These are phyloP conservation scores for Fusarium annulatum DNA, from an alignment of 2,329 filamentous ascomycete genomes.

Conservation along the genomic window DNA sequence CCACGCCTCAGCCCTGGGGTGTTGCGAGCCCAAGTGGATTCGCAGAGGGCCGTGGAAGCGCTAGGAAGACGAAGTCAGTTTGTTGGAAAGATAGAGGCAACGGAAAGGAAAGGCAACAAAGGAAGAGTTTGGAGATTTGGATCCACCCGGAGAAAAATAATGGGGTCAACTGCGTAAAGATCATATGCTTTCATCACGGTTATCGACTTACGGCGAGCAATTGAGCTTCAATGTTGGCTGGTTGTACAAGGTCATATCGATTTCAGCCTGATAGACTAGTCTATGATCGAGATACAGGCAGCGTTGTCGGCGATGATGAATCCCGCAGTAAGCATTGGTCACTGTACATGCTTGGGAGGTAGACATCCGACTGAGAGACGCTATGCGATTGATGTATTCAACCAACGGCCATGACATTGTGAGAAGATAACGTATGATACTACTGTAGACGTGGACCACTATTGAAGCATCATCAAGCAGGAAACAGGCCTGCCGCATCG, in stretches of 20 bases:
- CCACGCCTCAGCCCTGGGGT: constrained; percentile 31
- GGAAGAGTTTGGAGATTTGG: constrained; percentile 28
- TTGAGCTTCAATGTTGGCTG: background rate
- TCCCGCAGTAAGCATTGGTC: background rate
- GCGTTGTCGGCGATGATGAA: background rate
- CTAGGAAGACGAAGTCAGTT: constrained; percentile 33
- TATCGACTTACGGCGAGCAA: background rate
- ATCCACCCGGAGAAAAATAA: constrained; percentile 23
- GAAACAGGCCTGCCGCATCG: constrained; percentile 15
- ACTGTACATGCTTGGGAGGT: background rate
- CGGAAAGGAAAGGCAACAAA: constrained; percentile 10
- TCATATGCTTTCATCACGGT: constrained; percentile 4
- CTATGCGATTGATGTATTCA: background rate
- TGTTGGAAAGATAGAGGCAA: constrained; percentile 26
- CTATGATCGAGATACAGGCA: constrained; percentile 1
- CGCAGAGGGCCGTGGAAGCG: constrained; percentile 42
- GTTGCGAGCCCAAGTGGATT: constrained; percentile 33
- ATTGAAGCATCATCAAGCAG: constrained; percentile 11
- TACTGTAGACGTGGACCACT: constrained; percentile 13
- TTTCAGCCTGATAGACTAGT: constrained; percentile 8
- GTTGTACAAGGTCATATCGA: background rate
- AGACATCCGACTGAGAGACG: background rate
- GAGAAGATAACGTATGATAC: constrained; percentile 1
- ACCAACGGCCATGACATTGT: background rate
- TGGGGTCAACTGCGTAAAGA: constrained; percentile 6